Conservation (phyloP, 768 basidiomycete genomes). For the Suillus sp. region DNA sequence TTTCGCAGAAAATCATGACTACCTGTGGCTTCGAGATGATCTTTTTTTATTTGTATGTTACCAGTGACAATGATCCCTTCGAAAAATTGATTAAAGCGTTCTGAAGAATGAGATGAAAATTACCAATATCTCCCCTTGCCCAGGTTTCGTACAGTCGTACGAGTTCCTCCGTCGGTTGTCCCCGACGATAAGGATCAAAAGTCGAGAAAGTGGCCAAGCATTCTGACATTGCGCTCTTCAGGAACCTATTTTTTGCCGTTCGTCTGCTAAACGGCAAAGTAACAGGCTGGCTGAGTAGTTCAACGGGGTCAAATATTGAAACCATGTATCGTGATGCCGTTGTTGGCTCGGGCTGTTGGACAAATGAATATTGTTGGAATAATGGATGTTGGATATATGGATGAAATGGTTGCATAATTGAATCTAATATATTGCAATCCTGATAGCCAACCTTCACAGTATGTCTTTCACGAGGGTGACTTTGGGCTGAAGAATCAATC, state of each 20-base stretch:
- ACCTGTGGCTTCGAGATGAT: conserved; percentile 37
- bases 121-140: conserved; percentile 35
- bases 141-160: conserved; percentile 37
- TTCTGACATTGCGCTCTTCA: conserved; percentile 40
- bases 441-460: not conserved
- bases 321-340: conserved; percentile 10
- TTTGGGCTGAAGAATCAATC: not conserved
- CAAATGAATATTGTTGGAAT: not conserved
- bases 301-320: conserved; percentile 21
- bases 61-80: conserved; percentile 36
- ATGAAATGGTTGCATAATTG: not conserved
- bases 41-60: conserved; percentile 38
- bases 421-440: conserved; percentile 7
- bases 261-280: conserved; percentile 34
- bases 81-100: conserved; percentile 12
- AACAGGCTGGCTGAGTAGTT: conserved; percentile 25
- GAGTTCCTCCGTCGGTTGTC: conserved; percentile 36
- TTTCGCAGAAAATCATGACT: not conserved
- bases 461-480: not conserved
- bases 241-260: conserved; percentile 32
- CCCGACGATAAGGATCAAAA: conserved; percentile 31
- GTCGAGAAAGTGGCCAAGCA: conserved; percentile 37
- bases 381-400: not conserved
- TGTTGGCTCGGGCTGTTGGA: not conserved
- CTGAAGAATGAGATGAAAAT: not conserved